A percentile compares a stretch with the other conserved stretches of the same genome.
Evolutionary conservation across 1,284 basidiomycete species (phyloP).

Genomic region (Athelia sp.): DNA sequence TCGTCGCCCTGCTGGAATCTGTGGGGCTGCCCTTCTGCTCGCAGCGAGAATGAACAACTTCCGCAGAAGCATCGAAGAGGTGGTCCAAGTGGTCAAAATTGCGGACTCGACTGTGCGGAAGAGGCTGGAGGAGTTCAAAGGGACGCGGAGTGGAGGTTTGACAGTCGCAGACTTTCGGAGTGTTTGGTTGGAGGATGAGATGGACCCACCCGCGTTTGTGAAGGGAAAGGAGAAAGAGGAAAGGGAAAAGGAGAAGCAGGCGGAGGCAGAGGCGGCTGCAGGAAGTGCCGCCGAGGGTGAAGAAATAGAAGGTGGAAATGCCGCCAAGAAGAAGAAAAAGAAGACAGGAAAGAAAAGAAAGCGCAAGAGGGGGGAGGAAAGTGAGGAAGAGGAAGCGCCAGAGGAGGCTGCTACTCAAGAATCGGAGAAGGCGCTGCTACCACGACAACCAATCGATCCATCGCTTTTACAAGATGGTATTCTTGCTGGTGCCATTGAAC

Average conservation of each 20-base stretch:
- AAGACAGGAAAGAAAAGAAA: slow-evolving; percentile 24
- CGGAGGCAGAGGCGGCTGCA: slow-evolving; percentile 9
- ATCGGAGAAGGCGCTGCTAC: slow-evolving; percentile 9
- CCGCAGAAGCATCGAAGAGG: slow-evolving; percentile 86
- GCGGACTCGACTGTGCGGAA: slow-evolving; percentile 93
- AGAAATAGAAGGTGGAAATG: no score
- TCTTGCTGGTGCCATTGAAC: slow-evolving; percentile 26
- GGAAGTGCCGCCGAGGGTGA: no score
- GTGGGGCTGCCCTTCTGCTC: slow-evolving; percentile 91
- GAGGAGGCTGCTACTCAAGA: slow-evolving; percentile 14
- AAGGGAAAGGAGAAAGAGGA: slow-evolving; percentile 73
- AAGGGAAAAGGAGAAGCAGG: slow-evolving; percentile 42
- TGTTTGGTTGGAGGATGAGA: slow-evolving; percentile 89
- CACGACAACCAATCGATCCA: slow-evolving; percentile 34
- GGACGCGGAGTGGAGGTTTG: slow-evolving; percentile 80
- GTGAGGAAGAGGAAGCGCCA: slow-evolving; percentile 33
- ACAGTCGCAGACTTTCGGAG: slow-evolving; percentile 90
- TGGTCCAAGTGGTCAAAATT: slow-evolving; percentile 98
- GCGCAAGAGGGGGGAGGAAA: slow-evolving; percentile 33
- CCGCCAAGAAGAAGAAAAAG: no score
- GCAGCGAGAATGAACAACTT: slow-evolving; percentile 99
- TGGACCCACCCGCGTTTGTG: slow-evolving; percentile 85
- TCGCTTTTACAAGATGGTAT: slow-evolving; percentile 43
- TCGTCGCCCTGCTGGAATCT: slow-evolving; percentile 93
- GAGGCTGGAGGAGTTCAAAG: slow-evolving; percentile 93